Base-by-base conservation (phyloP, 202 grass and related monocot genomes). In the Tripidium arundinaceum region DNA sequence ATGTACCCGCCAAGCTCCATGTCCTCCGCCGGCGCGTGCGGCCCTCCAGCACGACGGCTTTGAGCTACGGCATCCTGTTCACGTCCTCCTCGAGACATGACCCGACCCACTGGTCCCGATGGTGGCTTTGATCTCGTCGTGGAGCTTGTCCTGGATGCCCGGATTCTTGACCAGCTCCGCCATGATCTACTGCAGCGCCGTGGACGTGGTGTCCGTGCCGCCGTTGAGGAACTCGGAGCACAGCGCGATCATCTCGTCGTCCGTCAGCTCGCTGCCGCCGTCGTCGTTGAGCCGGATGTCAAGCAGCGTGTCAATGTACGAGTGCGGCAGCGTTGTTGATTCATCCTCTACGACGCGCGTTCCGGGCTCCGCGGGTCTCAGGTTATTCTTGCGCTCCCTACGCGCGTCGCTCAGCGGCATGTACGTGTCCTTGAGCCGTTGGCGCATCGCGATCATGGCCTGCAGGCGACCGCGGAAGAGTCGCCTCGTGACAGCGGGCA, bases 141-240 rank as follows among this genome's bases (percentile, higher is more conserved):
- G 72, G 21, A 86, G 70, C 70, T 19, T 81, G 0, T 47, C 70
- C 40, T 86, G 84, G 10, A 86, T 65, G 0, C 4, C 18, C 31
- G 70, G 84, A 70, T 81, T 81, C 70, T 86, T 86, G 22, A 86
- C 84, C 9, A 86, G 78, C 62, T 86, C 78, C 1, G 84, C 84
- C 84, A 86, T 86, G 77, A 68, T 86, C 84, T 77, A 86, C 77
- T 81, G 62, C 77, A 86, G 39, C 47, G 37, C 68, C 3, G 77
- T 68, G 28, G 84, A 50, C 11, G 84, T 68, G 7, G 77, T 86
- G 77, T 86, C 84, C n/a, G 77, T 81, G 28, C 77, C 84, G 28
- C 62, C 77, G 52, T 31, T 75, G 21, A 86, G 77, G 21, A 86
- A 86, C 16, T 86, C 84, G 1, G 84, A 86, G 70, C 77, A 81